Conservation (phyloP, 1,284 basidiomycete species). For the Apiotrichum sp. region DNA sequence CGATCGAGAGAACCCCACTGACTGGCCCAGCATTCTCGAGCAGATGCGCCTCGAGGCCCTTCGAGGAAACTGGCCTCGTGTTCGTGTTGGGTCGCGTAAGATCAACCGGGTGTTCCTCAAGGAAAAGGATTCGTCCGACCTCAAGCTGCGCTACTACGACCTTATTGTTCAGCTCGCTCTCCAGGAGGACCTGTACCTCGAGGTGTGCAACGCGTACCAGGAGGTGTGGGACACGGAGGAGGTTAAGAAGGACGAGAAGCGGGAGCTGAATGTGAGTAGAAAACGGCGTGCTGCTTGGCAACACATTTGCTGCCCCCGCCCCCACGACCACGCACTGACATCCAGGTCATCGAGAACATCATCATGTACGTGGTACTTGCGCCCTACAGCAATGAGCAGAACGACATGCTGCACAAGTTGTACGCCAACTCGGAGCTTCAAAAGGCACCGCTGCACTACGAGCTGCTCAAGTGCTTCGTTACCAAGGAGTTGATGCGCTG, state of each 20-base stretch:
- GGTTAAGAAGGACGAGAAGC: constrained; percentile 72
- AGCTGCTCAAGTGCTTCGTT: constrained; percentile 92
- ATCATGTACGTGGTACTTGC: constrained; percentile 91
- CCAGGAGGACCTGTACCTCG: constrained; percentile 77
- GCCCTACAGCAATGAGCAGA: constrained; percentile 94
- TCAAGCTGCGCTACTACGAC: constrained; percentile 93
- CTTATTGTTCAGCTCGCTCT: constrained; percentile 93
- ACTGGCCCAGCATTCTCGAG: constrained; percentile 78
- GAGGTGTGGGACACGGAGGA: constrained; percentile 94
- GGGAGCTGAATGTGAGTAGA: constrained; percentile 63
- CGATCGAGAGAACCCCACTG: too few species aligned
- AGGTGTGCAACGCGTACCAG: constrained; percentile 91
- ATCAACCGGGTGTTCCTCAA: constrained; percentile 92
- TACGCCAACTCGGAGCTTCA: constrained; percentile 69
- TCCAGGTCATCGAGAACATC: constrained; percentile 81
- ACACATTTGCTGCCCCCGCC: background rate
- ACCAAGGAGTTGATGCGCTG: constrained; percentile 95
- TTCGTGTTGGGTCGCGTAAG: constrained; percentile 84
- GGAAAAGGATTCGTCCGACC: constrained; percentile 79
- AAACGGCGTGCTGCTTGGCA: background rate
- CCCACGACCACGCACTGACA: constrained; percentile 4
- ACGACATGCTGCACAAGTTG: constrained; percentile 87
- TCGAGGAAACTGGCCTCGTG: constrained; percentile 76
- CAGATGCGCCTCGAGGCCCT: constrained; percentile 90
- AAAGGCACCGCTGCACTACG: constrained; percentile 78